Percentiles rank a stretch among this genome's conserved stretches.
These are phyloP conservation scores for Penicillium brasilianum DNA, from an alignment of 2,329 filamentous ascomycete genomes.

Conservation along the genomic window DNA sequence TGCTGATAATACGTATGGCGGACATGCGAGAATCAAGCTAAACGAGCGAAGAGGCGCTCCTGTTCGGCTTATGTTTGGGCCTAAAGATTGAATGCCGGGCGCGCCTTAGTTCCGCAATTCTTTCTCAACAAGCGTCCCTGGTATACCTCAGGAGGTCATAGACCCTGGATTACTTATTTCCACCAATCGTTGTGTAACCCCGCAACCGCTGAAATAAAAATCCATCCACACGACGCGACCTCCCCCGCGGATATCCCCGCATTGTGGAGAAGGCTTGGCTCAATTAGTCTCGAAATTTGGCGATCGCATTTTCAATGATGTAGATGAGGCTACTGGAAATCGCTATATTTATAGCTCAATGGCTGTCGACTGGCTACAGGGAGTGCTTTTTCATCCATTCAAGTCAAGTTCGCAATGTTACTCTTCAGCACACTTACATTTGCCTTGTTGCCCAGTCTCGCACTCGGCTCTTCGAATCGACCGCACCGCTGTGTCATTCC, in stretches of 20 bases:
- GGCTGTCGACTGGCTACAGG: too few relatives aligned
- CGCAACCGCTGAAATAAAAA: slow-evolving; percentile 17
- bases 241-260: slow-evolving; percentile 7
- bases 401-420: neutral
- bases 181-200: slow-evolving; percentile 13
- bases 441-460: neutral
- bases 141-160: neutral
- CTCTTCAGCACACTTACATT: neutral
- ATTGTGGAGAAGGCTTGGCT: slow-evolving; percentile 15
- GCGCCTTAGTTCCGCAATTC: neutral
- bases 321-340: neutral
- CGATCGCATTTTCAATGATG: slow-evolving; percentile 7
- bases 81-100: neutral
- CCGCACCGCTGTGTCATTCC: slow-evolving; percentile 29
- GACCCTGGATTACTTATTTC: slow-evolving; percentile 6
- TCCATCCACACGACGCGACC: slow-evolving; percentile 15
- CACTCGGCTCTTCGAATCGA: slow-evolving; percentile 6
- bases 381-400: neutral
- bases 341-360: neutral
- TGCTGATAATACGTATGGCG: neutral
- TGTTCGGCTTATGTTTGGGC: neutral
- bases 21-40: too few relatives aligned
- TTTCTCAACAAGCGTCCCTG: neutral
- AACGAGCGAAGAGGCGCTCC: neutral
- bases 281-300: slow-evolving; percentile 10